Evolutionary conservation across 345 rosid genomes (phyloP).

Genomic region (rapeseed (Brassica napus)): DNA sequence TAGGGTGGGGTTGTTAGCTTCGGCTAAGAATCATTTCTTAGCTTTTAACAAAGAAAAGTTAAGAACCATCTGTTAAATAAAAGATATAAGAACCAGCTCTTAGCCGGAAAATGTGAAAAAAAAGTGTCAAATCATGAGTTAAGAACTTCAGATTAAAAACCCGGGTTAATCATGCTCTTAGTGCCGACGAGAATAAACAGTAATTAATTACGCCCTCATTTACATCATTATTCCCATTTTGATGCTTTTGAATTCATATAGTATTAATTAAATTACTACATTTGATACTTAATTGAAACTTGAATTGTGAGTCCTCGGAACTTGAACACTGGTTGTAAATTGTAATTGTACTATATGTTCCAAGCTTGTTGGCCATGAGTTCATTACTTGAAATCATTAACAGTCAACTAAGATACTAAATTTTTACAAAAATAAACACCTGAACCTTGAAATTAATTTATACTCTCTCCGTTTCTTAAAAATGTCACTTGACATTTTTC

Average conservation of each 20-base stretch:
- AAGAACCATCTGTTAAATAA: no score
- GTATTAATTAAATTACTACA: not conserved
- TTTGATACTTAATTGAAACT: conserved; percentile 3
- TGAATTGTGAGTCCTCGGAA: conserved; percentile 35
- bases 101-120: no score
- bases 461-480: no score
- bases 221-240: conserved; percentile 4
- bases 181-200: not conserved
- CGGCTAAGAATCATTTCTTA: no score
- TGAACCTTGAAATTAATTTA: not conserved
- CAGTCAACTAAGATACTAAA: not conserved
- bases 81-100: no score
- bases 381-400: conserved; percentile 10
- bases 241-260: not conserved
- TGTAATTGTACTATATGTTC: conserved; percentile 31
- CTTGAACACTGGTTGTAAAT: conserved; percentile 32
- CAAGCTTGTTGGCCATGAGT: conserved; percentile 38
- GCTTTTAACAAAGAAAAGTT: no score
- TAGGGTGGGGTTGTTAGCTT: no score
- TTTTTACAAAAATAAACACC: not conserved
- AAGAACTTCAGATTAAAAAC: no score
- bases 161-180: no score
- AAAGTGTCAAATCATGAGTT: no score
- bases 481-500: no score
- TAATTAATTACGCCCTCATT: not conserved